Conservation (phyloP, 495 filamentous ascomycete species). For the Penicillium verhagenii region DNA sequence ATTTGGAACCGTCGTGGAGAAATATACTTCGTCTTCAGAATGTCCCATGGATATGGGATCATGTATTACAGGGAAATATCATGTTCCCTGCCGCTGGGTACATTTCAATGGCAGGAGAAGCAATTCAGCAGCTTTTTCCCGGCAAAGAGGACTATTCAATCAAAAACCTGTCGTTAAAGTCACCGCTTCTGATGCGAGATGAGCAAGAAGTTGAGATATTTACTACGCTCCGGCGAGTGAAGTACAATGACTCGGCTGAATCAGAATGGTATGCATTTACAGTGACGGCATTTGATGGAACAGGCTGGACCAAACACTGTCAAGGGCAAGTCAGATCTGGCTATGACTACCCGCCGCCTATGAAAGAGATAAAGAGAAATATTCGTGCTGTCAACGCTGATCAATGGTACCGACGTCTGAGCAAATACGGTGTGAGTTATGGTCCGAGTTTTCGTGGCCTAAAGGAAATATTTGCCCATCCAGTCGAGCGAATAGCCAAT, state of each 20-base stretch:
- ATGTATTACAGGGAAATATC: constrained; percentile 32
- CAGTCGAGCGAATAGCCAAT: background rate
- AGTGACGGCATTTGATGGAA: background rate
- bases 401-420: constrained; percentile 2
- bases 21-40: constrained; percentile 43
- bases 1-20: constrained; percentile 50
- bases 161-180: background rate
- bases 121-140: constrained; percentile 29
- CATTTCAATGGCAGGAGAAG: constrained; percentile 49
- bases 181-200: background rate
- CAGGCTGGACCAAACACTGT: constrained; percentile 2
- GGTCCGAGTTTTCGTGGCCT: constrained; percentile 3
- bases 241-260: background rate
- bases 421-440: constrained; percentile 2
- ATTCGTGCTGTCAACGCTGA: background rate
- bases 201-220: background rate
- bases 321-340: background rate
- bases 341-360: background rate
- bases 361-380: background rate
- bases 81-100: constrained; percentile 52
- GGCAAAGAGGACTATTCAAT: background rate
- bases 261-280: constrained; percentile 1
- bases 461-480: constrained; percentile 1
- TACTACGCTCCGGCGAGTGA: background rate
- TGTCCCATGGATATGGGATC: constrained; percentile 50